Evolutionary conservation across 2,329 filamentous ascomycete species (phyloP).

Genomic region (Diaporthe helianthi): DNA sequence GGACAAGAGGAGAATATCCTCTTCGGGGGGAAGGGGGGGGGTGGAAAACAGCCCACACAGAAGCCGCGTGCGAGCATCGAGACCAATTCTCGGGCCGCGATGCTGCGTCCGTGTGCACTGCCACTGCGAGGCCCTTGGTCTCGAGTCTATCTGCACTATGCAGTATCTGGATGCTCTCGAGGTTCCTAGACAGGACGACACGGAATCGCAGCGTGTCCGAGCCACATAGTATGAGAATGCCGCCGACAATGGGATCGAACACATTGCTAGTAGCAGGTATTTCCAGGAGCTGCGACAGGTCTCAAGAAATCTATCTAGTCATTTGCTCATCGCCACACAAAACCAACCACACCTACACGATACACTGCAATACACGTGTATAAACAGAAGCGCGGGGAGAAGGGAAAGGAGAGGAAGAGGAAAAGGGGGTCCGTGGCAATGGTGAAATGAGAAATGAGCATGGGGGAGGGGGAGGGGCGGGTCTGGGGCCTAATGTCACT

Average conservation of each 20-base stretch:
- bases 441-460: constrained; percentile 22
- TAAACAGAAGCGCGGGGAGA: background rate
- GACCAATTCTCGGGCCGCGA: constrained; percentile 15
- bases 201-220: constrained; percentile 14
- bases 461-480: constrained; percentile 26
- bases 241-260: background rate
- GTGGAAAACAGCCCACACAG: no score
- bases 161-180: background rate
- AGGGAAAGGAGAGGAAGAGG: background rate
- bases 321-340: background rate
- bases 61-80: background rate
- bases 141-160: background rate
- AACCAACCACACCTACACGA: no score
- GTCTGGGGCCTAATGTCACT: constrained; percentile 10
- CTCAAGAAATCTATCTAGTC: constrained; percentile 5
- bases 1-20: background rate
- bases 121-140: background rate
- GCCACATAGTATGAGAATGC: background rate
- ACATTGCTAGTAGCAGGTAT: background rate
- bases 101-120: constrained; percentile 6
- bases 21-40: no score
- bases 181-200: background rate
- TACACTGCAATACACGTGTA: background rate
- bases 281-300: constrained; percentile 8
- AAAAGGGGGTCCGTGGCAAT: constrained; percentile 8